Evolutionary conservation across 2,329 filamentous ascomycete genomes (phyloP), one percentile per base, ranked within the genome.

Genomic region (Penicillium digitatum): DNA sequence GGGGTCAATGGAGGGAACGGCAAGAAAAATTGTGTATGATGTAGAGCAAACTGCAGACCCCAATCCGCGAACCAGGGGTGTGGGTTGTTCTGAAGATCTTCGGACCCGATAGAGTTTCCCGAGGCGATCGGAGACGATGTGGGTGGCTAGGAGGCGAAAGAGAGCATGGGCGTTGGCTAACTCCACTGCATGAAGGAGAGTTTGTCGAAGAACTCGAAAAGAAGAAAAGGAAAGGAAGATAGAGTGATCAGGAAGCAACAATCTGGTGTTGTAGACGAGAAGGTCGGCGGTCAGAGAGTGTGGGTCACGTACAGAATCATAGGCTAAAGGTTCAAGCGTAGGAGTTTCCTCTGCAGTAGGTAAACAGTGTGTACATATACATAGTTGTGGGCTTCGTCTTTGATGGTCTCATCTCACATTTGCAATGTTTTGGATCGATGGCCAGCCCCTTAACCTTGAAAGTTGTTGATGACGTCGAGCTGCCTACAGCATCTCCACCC

Each of bases 271-370:
- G 32, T 37, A 40, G 20, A 38, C 16, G 27, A 48, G 22, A 27
- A 20, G 34, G 20, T 26, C 26, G 31, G 49, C 44, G 51, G 44
- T 49, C 45, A 48, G 20, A 32, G n/a, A 27, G 63, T 65, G 58
- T 35, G n/a, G 61, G 62, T 64, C 62, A 27, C 26, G 26, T 1
- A 64, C 9, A 18, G 24, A 34, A 26, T 32, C 18, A 40, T 34
- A 38, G 8, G 18, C 45, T 32, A 48, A 16, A 38, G 42, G 43
- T 45, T 45, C 29, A 11, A 32, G 26, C 39, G 20, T 16, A 26
- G 14, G 22, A 24, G 11, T 39, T 22, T 22, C 16, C 20, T 5
- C 22, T 16, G 12, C 20, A 6, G 5, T 24, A 16, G 38, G 38
- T 40, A 40, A 40, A 14, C 24, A n/a, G 3, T 37, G 38, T 26